phyloP scores from a whole-genome alignment of 257 asterid species.

The Solanum chmielewskii region DNA sequence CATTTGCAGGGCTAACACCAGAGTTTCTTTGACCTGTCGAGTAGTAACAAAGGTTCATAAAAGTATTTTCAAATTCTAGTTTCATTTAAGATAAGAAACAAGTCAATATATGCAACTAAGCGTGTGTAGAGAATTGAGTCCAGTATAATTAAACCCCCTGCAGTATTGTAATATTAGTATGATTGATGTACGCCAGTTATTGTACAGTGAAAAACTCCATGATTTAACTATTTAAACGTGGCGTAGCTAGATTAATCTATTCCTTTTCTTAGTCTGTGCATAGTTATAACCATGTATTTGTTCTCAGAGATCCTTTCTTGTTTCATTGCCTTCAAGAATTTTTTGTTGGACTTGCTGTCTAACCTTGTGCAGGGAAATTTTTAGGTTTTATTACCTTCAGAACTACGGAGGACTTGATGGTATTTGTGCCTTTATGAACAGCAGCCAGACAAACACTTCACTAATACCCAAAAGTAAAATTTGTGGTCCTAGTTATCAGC shows the following conservation, averaged over 20 bases:
- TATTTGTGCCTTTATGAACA: neutral
- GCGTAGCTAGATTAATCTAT: too few relatives aligned
- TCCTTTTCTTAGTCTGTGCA: neutral
- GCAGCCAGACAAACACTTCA: neutral
- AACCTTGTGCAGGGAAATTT: neutral
- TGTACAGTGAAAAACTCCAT: neutral
- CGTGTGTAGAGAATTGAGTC: neutral
- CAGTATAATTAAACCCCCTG: neutral
- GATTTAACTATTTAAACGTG: too few relatives aligned
- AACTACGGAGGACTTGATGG: neutral
- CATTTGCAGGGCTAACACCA: conserved; percentile 48
- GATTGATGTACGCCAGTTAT: neutral
- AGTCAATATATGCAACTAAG: neutral
- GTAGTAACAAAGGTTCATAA: conserved; percentile 57
- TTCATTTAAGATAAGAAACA: neutral
- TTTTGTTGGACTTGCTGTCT: neutral
- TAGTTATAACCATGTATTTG: neutral
- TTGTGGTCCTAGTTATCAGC: neutral
- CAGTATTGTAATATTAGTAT: neutral
- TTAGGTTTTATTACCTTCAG: neutral
- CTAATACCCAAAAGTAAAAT: neutral
- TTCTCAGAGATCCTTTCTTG: neutral
- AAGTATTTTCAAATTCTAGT: conserved; percentile 45
- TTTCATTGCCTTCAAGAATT: neutral
- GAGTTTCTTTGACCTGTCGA: conserved; percentile 91